These are phyloP conservation scores for Boechera stricta DNA, from an alignment of 345 rosid genomes.

Conservation along the genomic window DNA sequence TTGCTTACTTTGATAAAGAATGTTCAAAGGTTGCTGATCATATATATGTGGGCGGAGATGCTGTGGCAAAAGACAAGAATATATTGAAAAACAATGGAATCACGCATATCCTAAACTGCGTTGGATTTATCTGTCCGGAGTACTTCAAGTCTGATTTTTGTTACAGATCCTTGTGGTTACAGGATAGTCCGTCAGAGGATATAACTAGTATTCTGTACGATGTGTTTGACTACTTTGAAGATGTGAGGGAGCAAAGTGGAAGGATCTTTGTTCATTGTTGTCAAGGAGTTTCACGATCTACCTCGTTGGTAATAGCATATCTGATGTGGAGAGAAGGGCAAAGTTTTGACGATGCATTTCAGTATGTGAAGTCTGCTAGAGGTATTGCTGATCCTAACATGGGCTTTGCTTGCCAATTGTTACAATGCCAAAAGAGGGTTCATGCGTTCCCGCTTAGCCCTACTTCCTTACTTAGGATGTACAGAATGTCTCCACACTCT, in stretches of 20 bases:
- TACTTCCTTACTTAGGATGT: constrained; percentile 90
- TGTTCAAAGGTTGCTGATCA: constrained; percentile 98
- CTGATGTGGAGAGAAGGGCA: constrained; percentile 99
- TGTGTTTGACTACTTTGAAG: constrained; percentile 98
- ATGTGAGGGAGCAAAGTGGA: constrained; percentile 90
- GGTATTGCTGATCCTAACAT: constrained; percentile 98
- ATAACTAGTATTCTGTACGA: constrained; percentile 97
- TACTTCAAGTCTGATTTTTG: constrained; percentile 88
- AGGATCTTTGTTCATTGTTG: constrained; percentile 98
- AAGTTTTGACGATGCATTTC: constrained; percentile 98
- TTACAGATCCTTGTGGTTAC: constrained; percentile 97
- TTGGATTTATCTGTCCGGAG: constrained; percentile 98
- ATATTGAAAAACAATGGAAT: constrained; percentile 84
- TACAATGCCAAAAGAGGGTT: constrained; percentile 98
- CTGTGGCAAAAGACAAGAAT: constrained; percentile 85
- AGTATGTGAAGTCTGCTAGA: constrained; percentile 93
- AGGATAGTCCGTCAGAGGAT: constrained; percentile 98
- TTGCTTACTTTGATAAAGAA: constrained; percentile 94
- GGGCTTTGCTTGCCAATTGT: constrained; percentile 99
- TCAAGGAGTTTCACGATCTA: constrained; percentile 98
- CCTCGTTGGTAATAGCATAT: constrained; percentile 97
- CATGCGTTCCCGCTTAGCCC: constrained; percentile 98
- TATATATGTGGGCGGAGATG: constrained; percentile 96
- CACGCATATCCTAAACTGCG: constrained; percentile 93
- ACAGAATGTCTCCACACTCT: constrained; percentile 92